Evolutionary conservation across 1,284 basidiomycete species (phyloP), one percentile per base, ranked within the genome.

Genomic region (Cryptococcus amylolentus): DNA sequence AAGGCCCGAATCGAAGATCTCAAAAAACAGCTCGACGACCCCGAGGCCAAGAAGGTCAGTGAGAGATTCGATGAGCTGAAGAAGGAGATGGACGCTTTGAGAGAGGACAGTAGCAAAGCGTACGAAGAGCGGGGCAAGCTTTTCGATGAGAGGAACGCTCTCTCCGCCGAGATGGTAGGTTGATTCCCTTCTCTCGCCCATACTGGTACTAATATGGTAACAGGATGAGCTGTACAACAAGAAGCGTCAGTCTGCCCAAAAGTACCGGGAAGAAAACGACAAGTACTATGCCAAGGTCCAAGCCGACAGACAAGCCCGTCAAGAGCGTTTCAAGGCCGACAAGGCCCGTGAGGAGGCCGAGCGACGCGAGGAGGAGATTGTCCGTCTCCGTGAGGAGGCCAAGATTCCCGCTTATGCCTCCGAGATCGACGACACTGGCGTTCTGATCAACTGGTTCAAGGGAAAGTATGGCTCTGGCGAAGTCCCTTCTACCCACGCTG

Each of bases 381-480:
- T 86, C 63, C 86, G 86, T 46, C 73, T 98, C 56, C 86, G 90
- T 56, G 96, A 98, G 64, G 93, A 98, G 69, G 96, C 96, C 35
- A 85, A 88, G 55, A 71, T 84, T 42, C 94, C 96, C 41, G 96
- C 96, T 0, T 98, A 86, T 81, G 89, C 92, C 69, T 83, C 86
- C 58, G 86, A 98, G 77, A 94, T 98, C 68, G 93, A 98, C 79
- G 96, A 98, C 77, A 97, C 93, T 79, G 64, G 58, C 49, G 71
- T 78, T 56, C 63, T 78, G 61, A 89, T 98, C 75, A 89, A 92
- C 74, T 88, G 85, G 77, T 89, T 99, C 78, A 86, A 84, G 40
- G 89, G 88, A 46, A 88, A 88, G 77, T 80, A 81, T 57, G 81
- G 81, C 35, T 81, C 68, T 54, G 67, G 69, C 23, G 71, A 73